Evolutionary conservation across 768 basidiomycete species (phyloP).

Genomic region (Pleurotus tuber-regium): DNA sequence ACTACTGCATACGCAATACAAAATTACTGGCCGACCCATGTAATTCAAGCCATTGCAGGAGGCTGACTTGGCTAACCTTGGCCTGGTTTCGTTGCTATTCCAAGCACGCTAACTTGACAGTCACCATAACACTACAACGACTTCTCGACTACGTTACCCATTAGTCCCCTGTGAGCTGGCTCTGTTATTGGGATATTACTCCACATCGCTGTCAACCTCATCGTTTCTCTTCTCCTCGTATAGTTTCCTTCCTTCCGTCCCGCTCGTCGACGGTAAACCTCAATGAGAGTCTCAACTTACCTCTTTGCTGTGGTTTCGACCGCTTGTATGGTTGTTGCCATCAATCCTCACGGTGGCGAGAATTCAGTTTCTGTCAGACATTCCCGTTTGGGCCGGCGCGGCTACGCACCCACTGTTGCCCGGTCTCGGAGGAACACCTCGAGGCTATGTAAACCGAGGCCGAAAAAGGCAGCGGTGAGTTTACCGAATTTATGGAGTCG

Average conservation of each 20-base stretch:
- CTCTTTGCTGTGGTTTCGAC: conserved; percentile 36
- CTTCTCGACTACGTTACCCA: not conserved
- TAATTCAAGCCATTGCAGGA: too few species aligned
- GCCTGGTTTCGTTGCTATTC: not conserved
- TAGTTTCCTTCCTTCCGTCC: conserved; percentile 14
- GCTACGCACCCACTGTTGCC: conserved; percentile 9
- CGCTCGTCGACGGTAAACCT: conserved; percentile 16
- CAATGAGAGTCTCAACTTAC: conserved; percentile 45
- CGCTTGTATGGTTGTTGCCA: conserved; percentile 29
- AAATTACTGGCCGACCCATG: too few species aligned
- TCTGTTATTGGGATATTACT: not conserved
- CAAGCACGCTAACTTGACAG: conserved; percentile 4
- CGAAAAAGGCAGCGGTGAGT: conserved; percentile 1
- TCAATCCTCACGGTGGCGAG: conserved; percentile 25
- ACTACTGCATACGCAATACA: too few species aligned
- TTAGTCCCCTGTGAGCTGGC: conserved; percentile 7
- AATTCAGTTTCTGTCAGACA: conserved; percentile 31
- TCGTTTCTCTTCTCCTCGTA: conserved; percentile 12
- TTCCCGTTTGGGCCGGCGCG: conserved; percentile 31
- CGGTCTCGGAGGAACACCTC: not conserved
- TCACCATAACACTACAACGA: conserved; percentile 4
- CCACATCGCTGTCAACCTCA: conserved; percentile 9
- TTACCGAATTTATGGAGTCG: not conserved
- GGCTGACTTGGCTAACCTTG: not conserved
- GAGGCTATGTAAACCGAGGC: conserved; percentile 5